Evolutionary conservation across 352 stramenopile genomes (phyloP), one percentile per base, ranked within the genome.

Genomic region (Globisporangium perplexum): DNA sequence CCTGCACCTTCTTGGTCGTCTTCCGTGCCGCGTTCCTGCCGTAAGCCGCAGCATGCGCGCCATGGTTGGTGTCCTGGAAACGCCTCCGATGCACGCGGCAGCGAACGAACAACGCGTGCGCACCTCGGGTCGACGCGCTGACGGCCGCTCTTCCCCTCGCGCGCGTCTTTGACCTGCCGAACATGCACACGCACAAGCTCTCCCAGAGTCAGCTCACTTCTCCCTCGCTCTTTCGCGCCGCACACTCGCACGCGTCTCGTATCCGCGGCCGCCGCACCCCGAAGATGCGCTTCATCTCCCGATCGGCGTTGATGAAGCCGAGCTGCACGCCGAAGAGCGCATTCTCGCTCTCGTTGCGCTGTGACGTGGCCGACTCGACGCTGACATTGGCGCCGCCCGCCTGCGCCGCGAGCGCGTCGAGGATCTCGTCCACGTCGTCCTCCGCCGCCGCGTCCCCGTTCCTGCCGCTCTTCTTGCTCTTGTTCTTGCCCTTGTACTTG

Each of bases 251-350:
- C 17, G 17, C 28, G 31, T 35, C 12, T 26, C 15, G 4, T 43
- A n/a, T 20, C 14, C 18, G 42, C 23, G 15, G 3, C 6, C 4
- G 2, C 28, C 71, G 18, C 57, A 94, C 83, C 22, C 82, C 82
- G 68, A 94, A 93, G 54, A 94, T 88, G 41, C 84, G 79, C 65
- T 91, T 93, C 84, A 94, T 93, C 65, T 94, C 84, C 59, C 86
- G 91, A 57, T 94, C 84, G 18, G 84, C 84, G 49, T 94, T 94
- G 47, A 88, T 74, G 52, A 87, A 77, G 42, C 74, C 69, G 36
- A 90, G 60, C 31, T 92, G 70, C 18, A 91, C 84, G 7, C 70
- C 58, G 5, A 94, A 75, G 1, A 94, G 60, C 17, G 68, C 70
- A 44, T 85, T 86, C 59, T 83, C 75, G 8, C 70, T 64, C 33